phyloP scores from a whole-genome alignment of 2,329 filamentous ascomycete genomes.

The Apiospora pterosperma region DNA sequence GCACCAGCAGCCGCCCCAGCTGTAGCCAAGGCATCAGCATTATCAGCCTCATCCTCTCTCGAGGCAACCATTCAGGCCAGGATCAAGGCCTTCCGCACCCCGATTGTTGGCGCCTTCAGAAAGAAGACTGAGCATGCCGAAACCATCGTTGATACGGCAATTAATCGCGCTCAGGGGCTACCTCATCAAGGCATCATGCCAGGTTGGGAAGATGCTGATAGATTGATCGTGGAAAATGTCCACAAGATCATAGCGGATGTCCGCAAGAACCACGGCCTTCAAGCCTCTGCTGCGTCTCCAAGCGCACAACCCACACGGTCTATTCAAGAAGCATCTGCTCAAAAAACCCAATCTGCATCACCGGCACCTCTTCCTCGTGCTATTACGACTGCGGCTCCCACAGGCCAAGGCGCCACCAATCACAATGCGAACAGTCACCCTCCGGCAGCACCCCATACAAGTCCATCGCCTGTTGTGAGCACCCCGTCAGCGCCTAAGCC shows the following conservation, averaged over 20 bases:
- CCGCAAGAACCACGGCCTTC: conserved; percentile 20
- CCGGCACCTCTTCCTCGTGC: conserved; percentile 17
- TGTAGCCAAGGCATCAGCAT: conserved; percentile 11
- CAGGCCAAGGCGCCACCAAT: background rate
- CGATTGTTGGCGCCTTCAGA: conserved; percentile 25
- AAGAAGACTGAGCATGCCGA: conserved; percentile 28
- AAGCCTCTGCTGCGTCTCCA: conserved; percentile 10
- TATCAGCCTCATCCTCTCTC: conserved; percentile 10
- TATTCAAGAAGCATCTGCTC: conserved; percentile 5
- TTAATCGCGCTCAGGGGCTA: conserved; percentile 28
- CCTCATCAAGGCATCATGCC: conserved; percentile 21
- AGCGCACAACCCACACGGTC: conserved; percentile 15
- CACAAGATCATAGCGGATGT: conserved; percentile 26
- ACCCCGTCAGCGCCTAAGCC: background rate
- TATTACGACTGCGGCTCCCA: conserved; percentile 7
- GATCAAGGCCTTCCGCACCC: conserved; percentile 25
- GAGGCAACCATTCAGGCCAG: conserved; percentile 27
- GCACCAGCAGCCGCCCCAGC: conserved; percentile 15
- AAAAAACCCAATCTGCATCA: conserved; percentile 19
- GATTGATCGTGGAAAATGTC: conserved; percentile 27
- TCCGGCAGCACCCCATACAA: background rate
- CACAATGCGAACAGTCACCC: background rate
- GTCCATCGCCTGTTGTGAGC: background rate
- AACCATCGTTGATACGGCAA: conserved; percentile 27
- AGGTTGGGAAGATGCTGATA: conserved; percentile 28